These are phyloP conservation scores for Candida odintsovae DNA, from an alignment of 805 yeast genomes.

Conservation along the genomic window DNA sequence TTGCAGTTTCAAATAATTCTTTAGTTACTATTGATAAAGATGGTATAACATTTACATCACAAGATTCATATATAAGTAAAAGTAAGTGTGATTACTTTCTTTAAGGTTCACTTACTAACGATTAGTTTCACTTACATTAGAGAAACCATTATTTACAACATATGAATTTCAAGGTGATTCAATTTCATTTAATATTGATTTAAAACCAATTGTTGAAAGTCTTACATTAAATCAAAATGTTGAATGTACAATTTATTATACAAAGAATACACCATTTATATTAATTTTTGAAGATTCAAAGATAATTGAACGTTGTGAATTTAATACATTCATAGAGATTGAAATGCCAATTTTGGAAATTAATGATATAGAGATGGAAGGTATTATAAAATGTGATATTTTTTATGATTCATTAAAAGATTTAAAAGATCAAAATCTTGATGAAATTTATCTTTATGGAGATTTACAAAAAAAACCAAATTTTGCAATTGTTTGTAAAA, in stretches of 20 bases:
- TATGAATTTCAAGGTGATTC: slow-evolving; percentile 20
- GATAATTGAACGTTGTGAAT: slow-evolving; percentile 52
- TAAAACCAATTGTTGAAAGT: slow-evolving; percentile 44
- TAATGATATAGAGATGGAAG: slow-evolving; percentile 35
- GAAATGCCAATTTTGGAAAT: not conserved
- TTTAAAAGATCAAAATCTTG: slow-evolving; percentile 47
- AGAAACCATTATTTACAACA: slow-evolving; percentile 30
- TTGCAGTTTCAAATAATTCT: slow-evolving; percentile 34
- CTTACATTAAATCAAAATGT: slow-evolving; percentile 36
- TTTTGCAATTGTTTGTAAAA: slow-evolving; percentile 51
- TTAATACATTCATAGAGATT: slow-evolving; percentile 36
- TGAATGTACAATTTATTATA: slow-evolving; percentile 45
- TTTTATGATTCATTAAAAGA: slow-evolving; percentile 51
- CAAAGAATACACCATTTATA: slow-evolving; percentile 49
- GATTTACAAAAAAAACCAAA: slow-evolving; percentile 22
- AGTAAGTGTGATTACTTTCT: not conserved
- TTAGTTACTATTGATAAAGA: slow-evolving; percentile 39
- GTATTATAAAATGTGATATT: slow-evolving; percentile 46
- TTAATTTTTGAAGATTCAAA: slow-evolving; percentile 49
- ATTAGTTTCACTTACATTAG: slow-evolving; percentile 26
- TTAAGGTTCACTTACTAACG: too few species aligned
- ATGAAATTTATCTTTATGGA: slow-evolving; percentile 43
- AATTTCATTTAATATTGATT: slow-evolving; percentile 35
- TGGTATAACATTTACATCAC: slow-evolving; percentile 47
- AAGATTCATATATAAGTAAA: slow-evolving; percentile 33